Base-by-base conservation (phyloP, 2,329 filamentous ascomycete genomes). In the Clarireedia sp. region DNA sequence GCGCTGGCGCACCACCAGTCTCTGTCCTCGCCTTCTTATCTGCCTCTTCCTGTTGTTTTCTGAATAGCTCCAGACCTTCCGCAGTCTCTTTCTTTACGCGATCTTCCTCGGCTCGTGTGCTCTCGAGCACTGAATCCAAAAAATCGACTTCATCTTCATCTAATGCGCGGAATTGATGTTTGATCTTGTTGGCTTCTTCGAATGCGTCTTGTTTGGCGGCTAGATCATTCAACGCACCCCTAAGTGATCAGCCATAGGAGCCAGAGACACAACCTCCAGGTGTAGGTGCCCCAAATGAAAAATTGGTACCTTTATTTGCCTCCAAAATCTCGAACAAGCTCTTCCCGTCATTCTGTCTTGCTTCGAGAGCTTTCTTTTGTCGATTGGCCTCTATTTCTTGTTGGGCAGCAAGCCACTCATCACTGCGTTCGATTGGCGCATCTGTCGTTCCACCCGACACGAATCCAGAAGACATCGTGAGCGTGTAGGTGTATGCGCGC, bases 201-300 rank as follows among this genome's bases (percentile, higher is more conserved):
- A 90, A 90, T 8, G 85, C 87, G 19, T 88, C 87, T 72, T 92
- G 86, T 71, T 91, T 92, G 56, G 87, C 86, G 61, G 84, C 87
- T 86, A 56, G 38, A 60, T 62, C 41, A 55, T 63, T 61, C 57
- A 61, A 62, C 54, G 60, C 59, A 68, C 57, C 61, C 57, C 65
- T 68, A 61, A 57, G 66, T 68, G 66, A 68, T 69, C 65, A 68
- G 66, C 49, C 59, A 29, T 54, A 57, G 51, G 24, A 46, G 24
- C 24, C 5, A 14, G 21, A 19, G 33, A 8, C 14, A 52, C 44
- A 10, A 24, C 54, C 52, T 53, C n/a, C 55, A 53, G 41, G 23
- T 48, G 50, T 55, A 52, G 38, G 45, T 47, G 23, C 36, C 51
- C 52, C 44, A 24, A 26, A 23, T 37, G 48, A 58, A 46, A 24